Base-by-base conservation (phyloP, 169 alveolate species). In the Plasmodium chabaudi region DNA sequence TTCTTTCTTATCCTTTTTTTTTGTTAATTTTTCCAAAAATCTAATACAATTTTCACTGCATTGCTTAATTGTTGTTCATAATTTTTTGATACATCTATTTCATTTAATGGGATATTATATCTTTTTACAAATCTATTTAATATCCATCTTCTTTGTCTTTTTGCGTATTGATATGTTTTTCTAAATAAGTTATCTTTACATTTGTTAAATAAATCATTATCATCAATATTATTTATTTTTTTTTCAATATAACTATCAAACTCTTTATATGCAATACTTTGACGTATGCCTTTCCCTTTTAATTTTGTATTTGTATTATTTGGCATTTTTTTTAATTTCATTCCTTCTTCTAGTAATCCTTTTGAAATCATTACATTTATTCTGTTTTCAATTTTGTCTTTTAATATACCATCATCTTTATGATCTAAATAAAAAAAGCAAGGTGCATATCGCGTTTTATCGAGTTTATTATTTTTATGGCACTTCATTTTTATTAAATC, bases 101-200 rank as follows among this genome's bases (percentile, higher is more conserved):
- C 65, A 51, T 77, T 55, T 27, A 77, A 56, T n/a, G 74, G 70
- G 46, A 77, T 27, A 25, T 47, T 47, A 12, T 77, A 77, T 15
- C 34, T 61, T 55, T 86, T 70, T 72, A 82, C 74, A 57, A 93
- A 57, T 34, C 96, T 53, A 88, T 93, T 91, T n/a, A 59, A 42
- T 25, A 93, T 88, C 96, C 96, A 93, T 34, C 95, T 93, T 49
- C 77, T 93, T 87, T 93, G 96, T 61, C 94, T 56, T 44, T 88
- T 89, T 0, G 95, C 87, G 42, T 93, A 93, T 70, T 77, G 74
- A 93, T 93, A 91, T n/a, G 96, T 93, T 72, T 88, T 91, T 23
- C 88, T 84, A 60, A 89, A 92, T 25, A 93, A 84, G 1, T 75
- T 87, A 9, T 70, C 90, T 9, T 82, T 88, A 49, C 94, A 91